Conservation (phyloP, 257 asterid genomes). For the Voacanga thouarsii region DNA sequence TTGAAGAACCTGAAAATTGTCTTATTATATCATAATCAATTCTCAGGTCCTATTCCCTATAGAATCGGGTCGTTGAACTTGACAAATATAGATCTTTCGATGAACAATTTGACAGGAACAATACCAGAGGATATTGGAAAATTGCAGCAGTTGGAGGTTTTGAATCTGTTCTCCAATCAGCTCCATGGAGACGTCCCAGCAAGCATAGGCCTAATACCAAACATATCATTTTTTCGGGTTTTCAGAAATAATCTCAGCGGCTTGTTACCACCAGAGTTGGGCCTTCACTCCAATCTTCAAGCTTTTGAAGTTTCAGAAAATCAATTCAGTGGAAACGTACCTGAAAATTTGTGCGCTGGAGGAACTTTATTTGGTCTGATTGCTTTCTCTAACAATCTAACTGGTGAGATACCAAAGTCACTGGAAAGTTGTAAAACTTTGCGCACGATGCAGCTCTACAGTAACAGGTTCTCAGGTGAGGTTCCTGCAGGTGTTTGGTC, state of each 20-base stretch:
- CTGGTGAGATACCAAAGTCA: slow-evolving; percentile 71
- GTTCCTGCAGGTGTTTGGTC: slow-evolving; percentile 66
- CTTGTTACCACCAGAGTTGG: slow-evolving; percentile 59
- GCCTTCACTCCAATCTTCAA: slow-evolving; percentile 58
- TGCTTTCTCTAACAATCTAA: slow-evolving; percentile 55
- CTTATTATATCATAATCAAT: slow-evolving; percentile 41
- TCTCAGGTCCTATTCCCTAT: slow-evolving; percentile 64
- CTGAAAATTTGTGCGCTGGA: slow-evolving; percentile 67
- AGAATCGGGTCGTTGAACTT: slow-evolving; percentile 38
- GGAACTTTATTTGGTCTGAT: slow-evolving; percentile 48
- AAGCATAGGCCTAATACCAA: slow-evolving; percentile 51
- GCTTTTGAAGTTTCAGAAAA: slow-evolving; percentile 64
- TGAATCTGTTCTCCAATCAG: slow-evolving; percentile 44
- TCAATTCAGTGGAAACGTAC: slow-evolving; percentile 59
- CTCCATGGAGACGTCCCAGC: slow-evolving; percentile 59
- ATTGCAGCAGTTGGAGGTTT: slow-evolving; percentile 39
- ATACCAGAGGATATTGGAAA: slow-evolving; percentile 72
- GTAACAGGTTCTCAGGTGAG: slow-evolving; percentile 60
- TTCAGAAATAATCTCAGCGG: slow-evolving; percentile 63
- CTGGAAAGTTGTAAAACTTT: slow-evolving; percentile 50
- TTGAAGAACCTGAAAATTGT: slow-evolving; percentile 54
- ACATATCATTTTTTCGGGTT: slow-evolving; percentile 39
- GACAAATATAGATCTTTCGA: slow-evolving; percentile 53
- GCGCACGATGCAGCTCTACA: slow-evolving; percentile 52
- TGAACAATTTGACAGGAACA: slow-evolving; percentile 54